phyloP scores from a whole-genome alignment of 2,329 filamentous ascomycete genomes.

The Ophiocordyceps polyrhachis-furcata region DNA sequence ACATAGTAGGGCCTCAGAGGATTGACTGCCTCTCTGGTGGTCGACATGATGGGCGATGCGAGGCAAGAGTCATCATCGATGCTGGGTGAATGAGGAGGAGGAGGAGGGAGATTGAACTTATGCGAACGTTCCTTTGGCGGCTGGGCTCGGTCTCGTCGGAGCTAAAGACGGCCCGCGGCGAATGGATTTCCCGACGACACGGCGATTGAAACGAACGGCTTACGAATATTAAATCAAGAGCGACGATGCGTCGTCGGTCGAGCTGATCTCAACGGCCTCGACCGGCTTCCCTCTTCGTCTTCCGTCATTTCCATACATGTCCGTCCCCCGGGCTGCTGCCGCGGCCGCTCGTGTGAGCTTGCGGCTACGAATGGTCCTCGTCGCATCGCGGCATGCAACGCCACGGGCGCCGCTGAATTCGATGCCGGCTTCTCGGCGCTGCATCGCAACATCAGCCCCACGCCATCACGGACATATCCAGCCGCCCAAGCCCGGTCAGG shows the following conservation, averaged over 20 bases:
- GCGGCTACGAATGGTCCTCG: background rate
- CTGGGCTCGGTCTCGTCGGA: slow-evolving; percentile 7
- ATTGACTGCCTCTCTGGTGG: slow-evolving; percentile 31
- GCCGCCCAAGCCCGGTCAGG: slow-evolving; percentile 76
- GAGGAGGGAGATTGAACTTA: slow-evolving; percentile 12
- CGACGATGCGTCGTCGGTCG: slow-evolving; percentile 1
- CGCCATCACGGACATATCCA: slow-evolving; percentile 60
- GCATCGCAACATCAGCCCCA: slow-evolving; percentile 46
- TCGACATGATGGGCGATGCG: slow-evolving; percentile 20
- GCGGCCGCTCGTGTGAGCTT: background rate
- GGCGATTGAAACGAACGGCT: slow-evolving; percentile 4
- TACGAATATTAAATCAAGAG: background rate
- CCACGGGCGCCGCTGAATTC: background rate
- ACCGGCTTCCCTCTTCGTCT: background rate
- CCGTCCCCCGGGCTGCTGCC: background rate
- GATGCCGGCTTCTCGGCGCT: slow-evolving; percentile 14
- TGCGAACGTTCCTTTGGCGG: slow-evolving; percentile 1
- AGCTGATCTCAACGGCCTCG: background rate
- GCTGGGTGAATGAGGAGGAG: slow-evolving; percentile 1
- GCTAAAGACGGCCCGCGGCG: slow-evolving; percentile 8
- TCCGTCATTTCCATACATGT: background rate
- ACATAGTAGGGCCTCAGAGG: slow-evolving; percentile 55
- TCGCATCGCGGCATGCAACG: background rate
- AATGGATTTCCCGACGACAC: slow-evolving; percentile 14
- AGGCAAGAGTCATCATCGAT: slow-evolving; percentile 8